These are phyloP conservation scores for Candida succiphila DNA, from an alignment of 805 yeast species.

Conservation along the genomic window DNA sequence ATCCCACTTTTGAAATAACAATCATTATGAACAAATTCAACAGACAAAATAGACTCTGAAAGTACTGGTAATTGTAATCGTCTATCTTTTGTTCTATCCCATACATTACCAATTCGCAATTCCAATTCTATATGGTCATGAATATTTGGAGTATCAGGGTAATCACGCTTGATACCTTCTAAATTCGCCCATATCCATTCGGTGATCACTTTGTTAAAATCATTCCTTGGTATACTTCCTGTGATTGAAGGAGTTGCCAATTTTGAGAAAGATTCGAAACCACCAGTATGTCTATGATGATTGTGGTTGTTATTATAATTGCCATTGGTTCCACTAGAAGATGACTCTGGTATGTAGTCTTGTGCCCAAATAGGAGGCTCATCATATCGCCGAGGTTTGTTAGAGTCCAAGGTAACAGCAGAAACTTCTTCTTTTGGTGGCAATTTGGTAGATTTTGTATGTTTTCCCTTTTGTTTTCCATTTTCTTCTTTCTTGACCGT, in stretches of 20 bases:
- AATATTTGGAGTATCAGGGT: constrained; percentile 22
- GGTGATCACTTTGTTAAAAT: constrained; percentile 69
- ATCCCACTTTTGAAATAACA: constrained; percentile 58
- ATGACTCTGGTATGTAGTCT: constrained; percentile 42
- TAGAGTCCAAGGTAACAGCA: too few species aligned
- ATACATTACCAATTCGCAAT: constrained; percentile 62
- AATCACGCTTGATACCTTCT: constrained; percentile 47
- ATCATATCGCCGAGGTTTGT: constrained; percentile 52
- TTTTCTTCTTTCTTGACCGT: constrained; percentile 6
- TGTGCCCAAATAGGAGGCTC: constrained; percentile 80
- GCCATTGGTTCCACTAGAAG: constrained; percentile 1
- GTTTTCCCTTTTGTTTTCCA: constrained; percentile 12
- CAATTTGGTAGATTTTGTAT: too few species aligned
- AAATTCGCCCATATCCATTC: constrained; percentile 86
- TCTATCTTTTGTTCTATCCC: constrained; percentile 52
- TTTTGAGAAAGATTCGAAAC: constrained; percentile 8
- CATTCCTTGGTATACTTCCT: constrained; percentile 71
- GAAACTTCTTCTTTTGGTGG: too few species aligned
- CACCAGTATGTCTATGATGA: too few species aligned
- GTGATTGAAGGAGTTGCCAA: constrained; percentile 41
- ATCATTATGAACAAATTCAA: constrained; percentile 40
- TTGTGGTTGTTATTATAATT: constrained; percentile 3
- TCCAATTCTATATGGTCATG: constrained; percentile 60
- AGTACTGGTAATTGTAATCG: constrained; percentile 57
- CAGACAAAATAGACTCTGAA: constrained; percentile 49